Conservation (phyloP, 768 basidiomycete species). For the Agaricus subrufescens region DNA sequence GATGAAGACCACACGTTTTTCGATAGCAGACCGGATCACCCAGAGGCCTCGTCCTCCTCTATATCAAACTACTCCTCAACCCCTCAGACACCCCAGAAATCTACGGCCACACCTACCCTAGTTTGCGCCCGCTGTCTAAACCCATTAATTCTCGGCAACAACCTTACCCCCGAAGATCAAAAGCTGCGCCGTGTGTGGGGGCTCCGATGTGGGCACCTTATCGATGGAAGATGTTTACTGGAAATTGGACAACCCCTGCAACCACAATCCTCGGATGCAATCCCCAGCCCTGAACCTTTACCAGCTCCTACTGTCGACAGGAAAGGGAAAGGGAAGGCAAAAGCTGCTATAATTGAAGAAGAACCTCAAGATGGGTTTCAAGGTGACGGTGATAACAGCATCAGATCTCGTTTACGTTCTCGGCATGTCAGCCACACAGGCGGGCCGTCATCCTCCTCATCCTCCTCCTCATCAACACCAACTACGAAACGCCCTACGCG, state of each 20-base stretch:
- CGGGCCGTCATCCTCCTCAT: neutral
- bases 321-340: constrained; percentile 46
- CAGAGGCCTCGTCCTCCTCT: neutral
- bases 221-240: constrained; percentile 72
- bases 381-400: constrained; percentile 26
- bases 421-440: constrained; percentile 22
- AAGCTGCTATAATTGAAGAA: constrained; percentile 20
- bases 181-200: constrained; percentile 57
- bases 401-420: constrained; percentile 58
- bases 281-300: neutral
- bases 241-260: constrained; percentile 45
- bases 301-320: constrained; percentile 6
- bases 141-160: constrained; percentile 53
- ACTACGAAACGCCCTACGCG: neutral
- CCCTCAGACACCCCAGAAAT: constrained; percentile 2
- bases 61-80: constrained; percentile 4
- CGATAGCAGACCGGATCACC: neutral
- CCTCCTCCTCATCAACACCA: constrained; percentile 1
- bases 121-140: constrained; percentile 67
- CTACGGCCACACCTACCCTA: constrained; percentile 35
- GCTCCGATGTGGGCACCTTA: constrained; percentile 70
- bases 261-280: constrained; percentile 10
- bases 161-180: constrained; percentile 40
- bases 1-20: constrained; percentile 23
- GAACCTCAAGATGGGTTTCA: neutral